Conservation (phyloP, 2,329 filamentous ascomycete genomes). For the Colletotrichum paranaense region DNA sequence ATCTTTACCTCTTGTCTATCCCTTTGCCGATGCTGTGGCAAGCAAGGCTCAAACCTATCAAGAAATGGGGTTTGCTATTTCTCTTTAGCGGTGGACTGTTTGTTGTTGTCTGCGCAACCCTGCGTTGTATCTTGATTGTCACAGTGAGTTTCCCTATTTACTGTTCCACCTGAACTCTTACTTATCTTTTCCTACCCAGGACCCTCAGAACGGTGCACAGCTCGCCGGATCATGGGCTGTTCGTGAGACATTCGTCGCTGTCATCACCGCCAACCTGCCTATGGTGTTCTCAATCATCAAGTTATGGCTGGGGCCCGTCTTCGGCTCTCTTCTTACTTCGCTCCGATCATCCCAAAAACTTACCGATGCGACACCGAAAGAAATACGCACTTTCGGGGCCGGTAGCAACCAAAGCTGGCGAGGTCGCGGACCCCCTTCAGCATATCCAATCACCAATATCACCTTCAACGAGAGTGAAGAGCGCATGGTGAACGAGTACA, state of each 20-base stretch:
- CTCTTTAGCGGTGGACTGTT: not conserved
- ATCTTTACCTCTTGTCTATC: not conserved
- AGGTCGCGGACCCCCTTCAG: slow-evolving; percentile 44
- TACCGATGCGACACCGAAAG: not conserved
- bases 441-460: slow-evolving; percentile 49
- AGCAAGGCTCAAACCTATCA: not conserved
- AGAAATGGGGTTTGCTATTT: not conserved
- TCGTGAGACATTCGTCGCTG: not conserved
- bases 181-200: not conserved
- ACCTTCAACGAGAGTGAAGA: slow-evolving; percentile 52
- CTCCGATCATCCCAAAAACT: not conserved
- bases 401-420: slow-evolving; percentile 46
- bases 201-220: not conserved
- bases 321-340: not conserved
- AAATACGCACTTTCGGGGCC: slow-evolving; percentile 13
- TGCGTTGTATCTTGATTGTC: not conserved
- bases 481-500: slow-evolving; percentile 55
- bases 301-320: not conserved
- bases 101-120: not conserved
- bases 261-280: not conserved
- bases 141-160: not conserved
- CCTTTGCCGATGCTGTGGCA: not conserved
- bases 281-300: not conserved
- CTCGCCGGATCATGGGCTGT: not conserved
- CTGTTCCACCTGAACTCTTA: not conserved